Evolutionary conservation across 1,284 basidiomycete genomes (phyloP).

Genomic region (Kwoniella shivajii): DNA sequence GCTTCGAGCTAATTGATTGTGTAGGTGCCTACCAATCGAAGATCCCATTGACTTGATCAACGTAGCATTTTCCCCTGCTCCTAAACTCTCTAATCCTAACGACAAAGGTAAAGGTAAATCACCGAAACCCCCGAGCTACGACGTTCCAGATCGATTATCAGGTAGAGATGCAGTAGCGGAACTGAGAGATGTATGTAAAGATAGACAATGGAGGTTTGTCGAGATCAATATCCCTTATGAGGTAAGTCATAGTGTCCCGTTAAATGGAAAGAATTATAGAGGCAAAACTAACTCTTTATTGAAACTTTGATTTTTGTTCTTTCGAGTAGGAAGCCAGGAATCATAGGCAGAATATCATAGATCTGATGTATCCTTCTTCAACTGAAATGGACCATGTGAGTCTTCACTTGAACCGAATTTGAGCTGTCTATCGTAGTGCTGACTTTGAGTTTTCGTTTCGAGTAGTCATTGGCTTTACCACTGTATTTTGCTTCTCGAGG

Average conservation of each 20-base stretch:
- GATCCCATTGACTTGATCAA: constrained; percentile 94
- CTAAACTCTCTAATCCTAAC: constrained; percentile 14
- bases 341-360: constrained; percentile 63
- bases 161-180: constrained; percentile 77
- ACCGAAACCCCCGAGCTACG: constrained; percentile 41
- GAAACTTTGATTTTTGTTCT: too few relatives aligned
- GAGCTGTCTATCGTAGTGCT: background rate
- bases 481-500: constrained; percentile 91
- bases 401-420: background rate
- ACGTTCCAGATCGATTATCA: constrained; percentile 84
- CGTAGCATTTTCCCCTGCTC: constrained; percentile 70
- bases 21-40: constrained; percentile 66
- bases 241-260: too few relatives aligned
- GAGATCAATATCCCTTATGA: constrained; percentile 81
- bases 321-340: constrained; percentile 71
- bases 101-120: constrained; percentile 17
- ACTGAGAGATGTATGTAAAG: constrained; percentile 69
- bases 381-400: constrained; percentile 92
- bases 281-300: background rate
- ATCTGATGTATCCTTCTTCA: constrained; percentile 75
- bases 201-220: constrained; percentile 86
- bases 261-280: too few relatives aligned
- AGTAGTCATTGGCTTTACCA: constrained; percentile 83
- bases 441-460: background rate
- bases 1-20: constrained; percentile 1